Evolutionary conservation across 257 asterid genomes (phyloP).

Genomic region (Orobanche coerulescens): DNA sequence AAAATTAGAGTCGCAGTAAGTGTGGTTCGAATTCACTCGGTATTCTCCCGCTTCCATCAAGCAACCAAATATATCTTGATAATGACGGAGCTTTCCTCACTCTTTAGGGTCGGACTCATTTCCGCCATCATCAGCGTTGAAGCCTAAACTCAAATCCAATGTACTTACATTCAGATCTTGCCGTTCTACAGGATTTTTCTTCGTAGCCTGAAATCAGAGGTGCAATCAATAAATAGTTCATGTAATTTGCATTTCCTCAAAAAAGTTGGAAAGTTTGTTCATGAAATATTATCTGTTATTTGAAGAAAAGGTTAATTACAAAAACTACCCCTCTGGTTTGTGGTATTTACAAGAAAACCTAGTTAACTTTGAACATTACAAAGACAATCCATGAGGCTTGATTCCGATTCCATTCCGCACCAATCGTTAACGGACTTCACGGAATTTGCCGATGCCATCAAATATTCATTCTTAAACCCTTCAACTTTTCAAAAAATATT

Average conservation of each 20-base stretch:
- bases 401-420: neutral
- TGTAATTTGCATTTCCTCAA: too few species aligned
- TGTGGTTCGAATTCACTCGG: neutral
- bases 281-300: too few species aligned
- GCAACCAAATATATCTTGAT: neutral
- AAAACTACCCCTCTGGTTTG: too few species aligned
- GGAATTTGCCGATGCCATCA: too few species aligned
- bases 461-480: too few species aligned
- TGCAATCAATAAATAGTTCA: neutral
- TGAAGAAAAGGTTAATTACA: too few species aligned
- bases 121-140: conserved; percentile 40
- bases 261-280: too few species aligned
- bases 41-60: neutral
- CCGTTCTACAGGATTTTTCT: conserved; percentile 28
- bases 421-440: too few species aligned
- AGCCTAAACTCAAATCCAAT: conserved; percentile 57
- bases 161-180: conserved; percentile 68
- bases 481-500: too few species aligned
- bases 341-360: too few species aligned
- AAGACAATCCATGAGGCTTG: too few species aligned
- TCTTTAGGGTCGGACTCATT: conserved; percentile 30
- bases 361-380: too few species aligned
- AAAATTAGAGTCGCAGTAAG: neutral
- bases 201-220: conserved; percentile 27
- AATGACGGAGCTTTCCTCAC: neutral